Evolutionary conservation across 2,329 filamentous ascomycete genomes (phyloP).

Genomic region (Colletotrichum magnum): DNA sequence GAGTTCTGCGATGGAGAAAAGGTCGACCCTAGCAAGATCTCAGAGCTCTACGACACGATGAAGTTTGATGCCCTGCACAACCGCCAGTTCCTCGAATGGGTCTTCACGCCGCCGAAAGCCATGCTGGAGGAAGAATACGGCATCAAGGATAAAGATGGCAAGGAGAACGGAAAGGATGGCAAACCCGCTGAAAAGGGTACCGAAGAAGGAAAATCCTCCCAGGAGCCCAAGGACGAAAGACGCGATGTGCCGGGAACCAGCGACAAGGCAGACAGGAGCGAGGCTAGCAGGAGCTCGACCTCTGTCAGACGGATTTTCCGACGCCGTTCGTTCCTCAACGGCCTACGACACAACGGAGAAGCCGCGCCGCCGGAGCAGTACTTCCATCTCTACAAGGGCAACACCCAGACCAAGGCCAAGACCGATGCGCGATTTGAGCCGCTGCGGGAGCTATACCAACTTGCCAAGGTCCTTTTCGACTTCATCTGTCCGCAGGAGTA

Average conservation of each 20-base stretch:
- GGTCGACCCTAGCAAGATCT: constrained; percentile 98
- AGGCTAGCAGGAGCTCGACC: constrained; percentile 48
- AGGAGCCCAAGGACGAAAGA: constrained; percentile 54
- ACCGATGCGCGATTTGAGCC: constrained; percentile 88
- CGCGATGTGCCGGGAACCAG: constrained; percentile 51
- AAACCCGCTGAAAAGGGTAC: constrained; percentile 54
- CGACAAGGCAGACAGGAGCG: constrained; percentile 58
- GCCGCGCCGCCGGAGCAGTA: constrained; percentile 79
- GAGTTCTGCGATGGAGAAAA: constrained; percentile 98
- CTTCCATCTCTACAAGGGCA: constrained; percentile 90
- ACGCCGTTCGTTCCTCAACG: constrained; percentile 72
- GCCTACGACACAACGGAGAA: constrained; percentile 63
- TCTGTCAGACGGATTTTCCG: constrained; percentile 69
- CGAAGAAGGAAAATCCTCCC: constrained; percentile 56
- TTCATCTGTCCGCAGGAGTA: constrained; percentile 99
- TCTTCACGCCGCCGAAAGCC: constrained; percentile 88
- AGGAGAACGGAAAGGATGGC: constrained; percentile 49
- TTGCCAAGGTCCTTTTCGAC: constrained; percentile 96
- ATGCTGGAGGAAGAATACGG: constrained; percentile 81
- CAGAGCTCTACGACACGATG: constrained; percentile 99
- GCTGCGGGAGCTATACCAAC: constrained; percentile 90
- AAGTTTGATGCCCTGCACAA: constrained; percentile 99
- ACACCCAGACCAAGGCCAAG: constrained; percentile 81
- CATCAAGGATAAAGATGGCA: constrained; percentile 51
- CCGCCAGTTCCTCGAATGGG: constrained; percentile 95